Conservation (phyloP, 768 basidiomycete genomes). For the Russula sp. region DNA sequence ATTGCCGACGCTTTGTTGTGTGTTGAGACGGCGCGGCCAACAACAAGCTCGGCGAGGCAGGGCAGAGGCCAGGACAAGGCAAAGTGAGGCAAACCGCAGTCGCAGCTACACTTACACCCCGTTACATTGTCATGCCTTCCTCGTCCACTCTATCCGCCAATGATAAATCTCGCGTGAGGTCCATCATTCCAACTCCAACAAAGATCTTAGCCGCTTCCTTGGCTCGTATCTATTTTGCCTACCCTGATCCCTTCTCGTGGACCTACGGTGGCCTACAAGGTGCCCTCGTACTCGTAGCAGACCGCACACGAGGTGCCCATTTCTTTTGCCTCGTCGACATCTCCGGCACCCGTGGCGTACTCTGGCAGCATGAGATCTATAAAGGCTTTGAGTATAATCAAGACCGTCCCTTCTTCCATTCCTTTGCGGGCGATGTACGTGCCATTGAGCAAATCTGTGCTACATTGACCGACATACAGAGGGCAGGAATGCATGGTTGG, state of each 20-base stretch:
- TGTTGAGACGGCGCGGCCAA: too few species aligned
- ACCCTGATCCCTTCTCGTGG: slow-evolving; percentile 74
- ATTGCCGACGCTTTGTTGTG: background rate
- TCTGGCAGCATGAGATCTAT: slow-evolving; percentile 93
- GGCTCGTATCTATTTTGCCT: slow-evolving; percentile 86
- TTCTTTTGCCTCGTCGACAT: slow-evolving; percentile 81
- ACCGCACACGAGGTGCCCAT: slow-evolving; percentile 49
- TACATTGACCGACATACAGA: background rate
- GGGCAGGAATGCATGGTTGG: slow-evolving; percentile 83
- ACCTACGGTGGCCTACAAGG: slow-evolving; percentile 85
- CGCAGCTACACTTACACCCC: background rate
- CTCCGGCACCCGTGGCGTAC: slow-evolving; percentile 73
- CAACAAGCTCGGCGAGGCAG: background rate
- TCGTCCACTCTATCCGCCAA: slow-evolving; percentile 62
- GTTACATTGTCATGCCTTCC: slow-evolving; percentile 51
- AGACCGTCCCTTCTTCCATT: slow-evolving; percentile 88
- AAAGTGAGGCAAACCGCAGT: slow-evolving; percentile 5
- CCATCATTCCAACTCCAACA: slow-evolving; percentile 44
- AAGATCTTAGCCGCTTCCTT: slow-evolving; percentile 82
- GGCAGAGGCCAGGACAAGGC: too few species aligned
- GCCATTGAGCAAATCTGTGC: background rate
- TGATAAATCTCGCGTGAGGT: slow-evolving; percentile 75
- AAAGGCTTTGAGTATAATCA: slow-evolving; percentile 72
- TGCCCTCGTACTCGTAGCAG: slow-evolving; percentile 65
- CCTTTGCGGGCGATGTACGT: slow-evolving; percentile 88